Evolutionary conservation across 805 yeast genomes (phyloP), one percentile per base, ranked within the genome.

Genomic region (Metschnikowia colocasiae): DNA sequence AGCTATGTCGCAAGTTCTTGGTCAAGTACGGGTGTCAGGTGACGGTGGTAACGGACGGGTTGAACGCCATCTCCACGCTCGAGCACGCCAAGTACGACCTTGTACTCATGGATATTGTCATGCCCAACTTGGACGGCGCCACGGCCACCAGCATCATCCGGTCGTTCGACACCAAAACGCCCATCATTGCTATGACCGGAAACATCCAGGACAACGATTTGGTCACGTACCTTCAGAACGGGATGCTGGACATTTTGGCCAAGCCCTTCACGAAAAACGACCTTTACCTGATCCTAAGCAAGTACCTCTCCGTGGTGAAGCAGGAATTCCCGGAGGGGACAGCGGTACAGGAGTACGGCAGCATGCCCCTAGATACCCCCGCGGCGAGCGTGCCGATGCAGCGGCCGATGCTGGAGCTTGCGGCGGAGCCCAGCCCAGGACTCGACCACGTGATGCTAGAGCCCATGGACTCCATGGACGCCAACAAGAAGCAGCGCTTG

Each of bases 141-240:
- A 83, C 95, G 2, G 97, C 97, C 1, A 86, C 97, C 1, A 85
- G 92, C 34, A 81, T 92, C 37, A 89, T 94, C 40, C 76, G 98
- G 56, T 81, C 85, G 16, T 87, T 88, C 61, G 95, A 90, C 63
- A 80, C 81, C 18, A 78, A 78, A 45, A 88, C 97, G 0, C 98
- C 98, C 10, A 87, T 94, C 52, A 85, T 94, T 55, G 95, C 96
- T 26, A 88, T 88, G 96, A 88, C 96, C 1, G 95, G 96, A 34
- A 89, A 88, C 61, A 86, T 88, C 47, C 85, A 86, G 55, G 87
- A 85, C 53, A 81, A 84, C 55, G 96, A 89, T 64, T 72, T 89
- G 48, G 85, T 86, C 40, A 85, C 83, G 1, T 89, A 87, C 63
- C 69, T 87, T 50, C 85, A 84, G 56, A 88, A 89, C 59, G 97